Conservation (phyloP, 1,139 yeast genomes). For the Yamadazyma mexicana region DNA sequence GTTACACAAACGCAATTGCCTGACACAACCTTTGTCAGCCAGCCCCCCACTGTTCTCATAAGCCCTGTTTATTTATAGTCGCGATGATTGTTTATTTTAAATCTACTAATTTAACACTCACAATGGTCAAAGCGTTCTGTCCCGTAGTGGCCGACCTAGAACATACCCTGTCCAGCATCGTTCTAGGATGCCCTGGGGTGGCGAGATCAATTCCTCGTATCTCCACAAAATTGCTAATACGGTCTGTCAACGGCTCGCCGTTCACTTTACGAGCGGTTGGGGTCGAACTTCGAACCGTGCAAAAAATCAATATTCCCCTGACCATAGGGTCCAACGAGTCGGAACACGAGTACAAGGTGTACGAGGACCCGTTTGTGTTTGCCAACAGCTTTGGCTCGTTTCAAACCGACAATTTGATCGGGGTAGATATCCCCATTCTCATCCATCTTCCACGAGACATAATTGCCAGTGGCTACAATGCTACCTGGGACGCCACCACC, state of each 20-base stretch:
- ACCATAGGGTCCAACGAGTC: slow-evolving; percentile 45
- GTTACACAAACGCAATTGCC: background rate
- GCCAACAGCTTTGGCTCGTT: slow-evolving; percentile 39
- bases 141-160: slow-evolving; percentile 39
- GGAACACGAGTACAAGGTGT: slow-evolving; percentile 32
- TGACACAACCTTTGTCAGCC: too few species aligned
- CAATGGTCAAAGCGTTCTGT: slow-evolving; percentile 20
- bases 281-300: slow-evolving; percentile 37
- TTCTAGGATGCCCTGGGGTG: slow-evolving; percentile 65
- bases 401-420: slow-evolving; percentile 38
- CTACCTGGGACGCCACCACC: slow-evolving; percentile 43
- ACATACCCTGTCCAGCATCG: slow-evolving; percentile 48
- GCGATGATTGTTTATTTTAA: background rate
- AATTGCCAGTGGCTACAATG: slow-evolving; percentile 43
- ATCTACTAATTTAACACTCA: background rate
- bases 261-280: slow-evolving; percentile 40
- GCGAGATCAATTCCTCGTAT: slow-evolving; percentile 55
- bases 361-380: slow-evolving; percentile 38
- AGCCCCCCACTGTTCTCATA: too few species aligned
- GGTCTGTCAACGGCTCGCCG: slow-evolving; percentile 40
- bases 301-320: slow-evolving; percentile 39
- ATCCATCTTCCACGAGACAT: slow-evolving; percentile 59
- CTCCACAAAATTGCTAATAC: slow-evolving; percentile 42
- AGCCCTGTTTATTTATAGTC: too few species aligned
- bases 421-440: slow-evolving; percentile 59